Base-by-base conservation (phyloP, 2,329 filamentous ascomycete species). In the Microdochium paspali region DNA sequence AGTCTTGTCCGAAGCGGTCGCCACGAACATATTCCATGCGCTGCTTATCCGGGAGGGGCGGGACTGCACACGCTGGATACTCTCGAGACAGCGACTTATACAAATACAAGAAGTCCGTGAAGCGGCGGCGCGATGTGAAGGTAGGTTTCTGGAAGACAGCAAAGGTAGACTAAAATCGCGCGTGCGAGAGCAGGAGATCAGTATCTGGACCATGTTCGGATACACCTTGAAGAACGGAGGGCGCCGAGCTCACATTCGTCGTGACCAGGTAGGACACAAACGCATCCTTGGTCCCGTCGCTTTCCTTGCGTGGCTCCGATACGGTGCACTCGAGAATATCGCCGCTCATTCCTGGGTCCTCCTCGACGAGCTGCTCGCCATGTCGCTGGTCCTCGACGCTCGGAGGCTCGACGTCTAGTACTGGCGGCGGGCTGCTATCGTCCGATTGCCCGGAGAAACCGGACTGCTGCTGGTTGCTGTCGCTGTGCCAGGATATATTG, bases 11-110 rank as follows among this genome's bases (percentile, higher is more conserved):
- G 66, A 98, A 98, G 53, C 93, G 85, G 71, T 97, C 91, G 56
- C 93, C 93, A 30, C 90, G 87, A 46, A 97, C 93, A 62, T 97
- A 97, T 62, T 95, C 90, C 87, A 98, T 95, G 69, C 94, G 94
- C 74, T 97, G 91, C 75, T 97, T 98, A 69, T 97, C 93, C 46
- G 93, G 93, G 47, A 98, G 75, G 44, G 93, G 93, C 25, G 93
- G 93, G 3, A 98, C 88, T 44, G 93, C 93, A 66, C 86, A 88
- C 70, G 89, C 87, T 50, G 90, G 88, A 59, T 89, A 97, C 64
- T 96, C 90, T 62, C 83, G 84, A 53, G 77, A 82, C 46, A 98
- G 82, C 26, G 87, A 84, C 68, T 95, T 96, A 72, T 88, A 96
- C 52, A 98, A 81, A 65, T 95, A 98, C 56, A 94, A 85, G 63